Base-by-base conservation (phyloP, 768 basidiomycete genomes). In the Sistotremastrum niveocremeum region DNA sequence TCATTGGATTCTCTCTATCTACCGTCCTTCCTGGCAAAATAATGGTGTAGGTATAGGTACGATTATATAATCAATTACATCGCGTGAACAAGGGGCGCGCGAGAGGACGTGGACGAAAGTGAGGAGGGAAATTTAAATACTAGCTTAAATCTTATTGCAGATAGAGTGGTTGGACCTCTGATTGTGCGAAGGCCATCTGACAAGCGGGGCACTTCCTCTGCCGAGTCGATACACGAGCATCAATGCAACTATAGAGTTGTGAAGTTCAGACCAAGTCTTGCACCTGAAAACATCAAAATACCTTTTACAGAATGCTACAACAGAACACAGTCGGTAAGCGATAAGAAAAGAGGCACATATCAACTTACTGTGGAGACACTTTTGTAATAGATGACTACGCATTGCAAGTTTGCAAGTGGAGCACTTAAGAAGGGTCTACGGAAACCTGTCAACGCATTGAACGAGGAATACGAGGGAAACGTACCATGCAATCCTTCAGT, bases 131-230 rank as follows among this genome's bases (percentile, higher is more conserved):
- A 20, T 20, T 20, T 20, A 20, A 20, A 20, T 20, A 20, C 1
- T 20, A 20, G 20, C 20, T 20, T 20, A 20, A 20, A 20, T 20
- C 20, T 64, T 50, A 72, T 55, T 79, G 77, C 60, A 81, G 77
- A 54, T 68, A 79, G 33, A 82, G 57, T 7, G 69, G 65, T 55
- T 76, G 72, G n/a, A 90, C 86, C 51, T 98, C 91, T 42, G 79
- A 81, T 54, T 80, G 76, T 4, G 82, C 80, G 64, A 98, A 98
- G 1, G 72, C 62, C 33, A 83, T 56, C 51, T 82, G 81, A 59
- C 93, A 98, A 5, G 83, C 80, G 28, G 91, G 91, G 64, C 93
- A 98, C 61, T 93, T 93, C 30, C 93, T 81, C 59, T 95, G 91
- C 48, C 93, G 78, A 10, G 85, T 90, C 30, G 81, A 65, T 53